A percentile compares a stretch with the other conserved stretches of the same genome.
Evolutionary conservation across 352 stramenopile species (phyloP).

Genomic region (Pelagophyceae sp.): DNA sequence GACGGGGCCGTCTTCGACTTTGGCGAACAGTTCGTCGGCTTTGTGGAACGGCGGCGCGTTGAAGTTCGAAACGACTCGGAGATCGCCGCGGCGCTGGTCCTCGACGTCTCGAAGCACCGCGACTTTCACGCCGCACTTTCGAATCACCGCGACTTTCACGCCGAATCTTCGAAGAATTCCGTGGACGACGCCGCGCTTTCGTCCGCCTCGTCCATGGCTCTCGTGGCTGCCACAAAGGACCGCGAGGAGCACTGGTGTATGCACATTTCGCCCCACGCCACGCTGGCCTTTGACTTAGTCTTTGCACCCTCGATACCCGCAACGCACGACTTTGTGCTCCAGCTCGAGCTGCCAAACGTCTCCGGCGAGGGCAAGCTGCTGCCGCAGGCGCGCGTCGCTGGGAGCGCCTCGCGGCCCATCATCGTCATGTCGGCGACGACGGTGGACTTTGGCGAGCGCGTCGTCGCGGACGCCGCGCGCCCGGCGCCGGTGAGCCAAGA

Average conservation of each 20-base stretch:
- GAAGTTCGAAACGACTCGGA: conserved; percentile 62
- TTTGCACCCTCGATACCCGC: conserved; percentile 52
- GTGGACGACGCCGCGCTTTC: too few species aligned
- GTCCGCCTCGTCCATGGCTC: conserved; percentile 26
- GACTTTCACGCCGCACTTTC: conserved; percentile 59
- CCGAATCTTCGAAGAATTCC: too few species aligned
- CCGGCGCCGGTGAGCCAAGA: conserved; percentile 72
- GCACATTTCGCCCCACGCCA: conserved; percentile 53
- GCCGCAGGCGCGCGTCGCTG: conserved; percentile 41
- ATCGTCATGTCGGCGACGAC: conserved; percentile 58
- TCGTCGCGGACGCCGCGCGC: conserved; percentile 69
- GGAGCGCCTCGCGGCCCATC: conserved; percentile 47
- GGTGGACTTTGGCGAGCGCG: conserved; percentile 67
- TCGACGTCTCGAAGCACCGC: conserved; percentile 53
- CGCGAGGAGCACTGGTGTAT: conserved; percentile 45
- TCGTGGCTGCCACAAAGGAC: conserved; percentile 21
- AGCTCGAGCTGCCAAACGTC: conserved; percentile 67
- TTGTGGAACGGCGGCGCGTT: conserved; percentile 55
- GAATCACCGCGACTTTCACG: conserved; percentile 41
- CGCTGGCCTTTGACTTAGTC: conserved; percentile 57
- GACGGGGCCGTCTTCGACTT: conserved; percentile 32
- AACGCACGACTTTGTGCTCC: conserved; percentile 53
- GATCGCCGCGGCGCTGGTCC: conserved; percentile 62
- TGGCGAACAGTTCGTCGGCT: conserved; percentile 50
- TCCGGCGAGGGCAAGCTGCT: conserved; percentile 35